Conservation (phyloP, 345 rosid genomes). For the Bruguiera gymnorhiza region DNA sequence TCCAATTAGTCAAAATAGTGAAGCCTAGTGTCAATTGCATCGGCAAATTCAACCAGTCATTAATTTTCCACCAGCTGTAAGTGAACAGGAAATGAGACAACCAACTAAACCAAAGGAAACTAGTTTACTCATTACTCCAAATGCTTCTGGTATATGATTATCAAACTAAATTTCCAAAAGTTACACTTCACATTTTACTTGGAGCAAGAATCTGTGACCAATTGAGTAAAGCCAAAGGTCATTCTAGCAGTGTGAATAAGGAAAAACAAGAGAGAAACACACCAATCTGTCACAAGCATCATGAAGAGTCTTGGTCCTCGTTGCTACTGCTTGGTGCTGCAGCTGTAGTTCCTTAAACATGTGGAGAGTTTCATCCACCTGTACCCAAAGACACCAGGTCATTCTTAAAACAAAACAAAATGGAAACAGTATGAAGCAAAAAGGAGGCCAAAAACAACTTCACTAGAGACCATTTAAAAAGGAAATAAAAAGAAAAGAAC, state of each 20-base stretch:
- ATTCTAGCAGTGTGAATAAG: constrained; percentile 1
- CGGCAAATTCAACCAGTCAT: constrained; percentile 82
- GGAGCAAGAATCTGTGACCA: background rate
- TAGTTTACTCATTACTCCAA: background rate
- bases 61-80: constrained; percentile 81
- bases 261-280: constrained; percentile 19
- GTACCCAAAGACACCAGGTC: constrained; percentile 13
- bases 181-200: no score
- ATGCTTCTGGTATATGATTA: background rate
- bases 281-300: constrained; percentile 98
- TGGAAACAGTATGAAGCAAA: background rate
- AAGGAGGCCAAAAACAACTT: constrained; percentile 7
- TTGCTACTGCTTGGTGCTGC: constrained; percentile 90
- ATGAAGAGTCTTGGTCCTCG: constrained; percentile 97
- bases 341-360: constrained; percentile 74
- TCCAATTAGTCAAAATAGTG: constrained; percentile 97
- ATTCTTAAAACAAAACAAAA: background rate
- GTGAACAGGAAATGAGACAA: constrained; percentile 17
- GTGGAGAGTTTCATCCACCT: constrained; percentile 92
- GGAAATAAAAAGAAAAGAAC: constrained; percentile 9
- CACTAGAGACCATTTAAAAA: background rate
- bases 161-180: background rate
- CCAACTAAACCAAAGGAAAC: constrained; percentile 5
- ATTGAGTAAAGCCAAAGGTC: background rate
- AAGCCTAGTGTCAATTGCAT: constrained; percentile 91